Evolutionary conservation across 2,329 filamentous ascomycete genomes (phyloP), one percentile per base, ranked within the genome.

Genomic region (Aspergillus fructus): DNA sequence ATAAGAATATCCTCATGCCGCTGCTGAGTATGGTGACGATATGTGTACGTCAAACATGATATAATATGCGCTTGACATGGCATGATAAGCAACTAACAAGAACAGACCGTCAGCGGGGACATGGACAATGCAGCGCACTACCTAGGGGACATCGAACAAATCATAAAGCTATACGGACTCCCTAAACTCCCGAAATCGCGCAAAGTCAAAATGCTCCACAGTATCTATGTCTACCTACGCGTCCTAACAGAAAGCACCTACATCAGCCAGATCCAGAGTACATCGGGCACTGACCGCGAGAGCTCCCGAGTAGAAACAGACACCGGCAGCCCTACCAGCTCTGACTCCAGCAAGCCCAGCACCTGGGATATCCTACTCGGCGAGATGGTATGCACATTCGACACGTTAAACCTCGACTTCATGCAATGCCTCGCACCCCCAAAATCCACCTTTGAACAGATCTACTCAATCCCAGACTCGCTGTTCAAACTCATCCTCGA

Each of bases 191-290:
- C 17, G 13, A 49, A 53, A 19, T 58, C 55, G 19, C 45, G 37
- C n/a, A 58, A 58, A 33, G 50, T 58, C 11, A 46, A 49, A 21
- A 58, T 58, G 55, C 45, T 58, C 1, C 55, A 58, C 30, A 52
- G 55, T 24, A 58, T 58, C 23, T 54, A 53, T 24, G 45, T 53
- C 13, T 53, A 58, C 21, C 49, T 53, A 2, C 55, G 55, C n/a
- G 46, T 58, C 5, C n/a, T 58, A 30, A 58, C 49, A 19, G 33
- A 53, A 33, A 27, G 53, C 12, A 19, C 47, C 6, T 39, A 43
- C 21, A 17, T 50, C 24, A 24, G 24, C 11, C 33, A 46, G n/a
- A 33, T 46, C 23, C 39, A n/a, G 33, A 23, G 30, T 30, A 11
- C 9, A 1, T 4, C 27, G 4, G 27, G 8, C 3, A 11, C 2